Base-by-base conservation (phyloP, 1,284 basidiomycete genomes). In the Ustilago curta region DNA sequence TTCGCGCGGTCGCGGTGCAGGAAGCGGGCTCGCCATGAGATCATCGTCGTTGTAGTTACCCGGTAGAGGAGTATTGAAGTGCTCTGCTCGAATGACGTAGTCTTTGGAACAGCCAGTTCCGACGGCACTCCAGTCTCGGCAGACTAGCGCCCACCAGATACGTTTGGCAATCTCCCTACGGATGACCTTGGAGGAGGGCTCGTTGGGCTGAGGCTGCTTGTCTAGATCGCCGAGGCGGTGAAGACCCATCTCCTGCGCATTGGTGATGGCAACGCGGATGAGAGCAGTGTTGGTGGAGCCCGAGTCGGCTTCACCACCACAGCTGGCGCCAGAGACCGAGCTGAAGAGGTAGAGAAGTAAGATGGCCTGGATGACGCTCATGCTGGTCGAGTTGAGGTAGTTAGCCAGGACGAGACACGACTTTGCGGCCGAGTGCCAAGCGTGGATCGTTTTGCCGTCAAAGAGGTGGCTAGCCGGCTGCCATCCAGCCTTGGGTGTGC, bases 1-100 rank as follows among this genome's bases (percentile, higher is more conserved):
- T 21, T 76, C 68, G 31, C 62, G 51, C 11, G 81, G 76, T 12
- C 73, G 62, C 0, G 77, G 71, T 2, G 78, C 43, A 9, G 79
- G 79, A 6, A 77, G 61, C 19, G 78, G 75, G 14, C 57, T 53
- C 21, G 52, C 19, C 53, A 76, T 66, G 43, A 84, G 77, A 42
- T 84, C 82, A 8, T 69, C 70, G 50, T 82, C 77, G 57, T 84
- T 84, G 69, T 77, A 78, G 71, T 84, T 84, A 44, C 77, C 78
- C 2, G 82, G 82, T 1, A 77, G 59, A 7, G 82, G 81, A 11
- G 81, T 84, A 67, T 84, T 84, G 77, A 82, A 83, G 40, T 72
- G 66, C 16, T 71, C 70, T 5, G 77, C 69, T 32, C 80, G 72
- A 55, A 84, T 77, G 16, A 68, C 44, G 60, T 82, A 79, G 48